A percentile compares a stretch with the other conserved stretches of the same genome.
These are phyloP conservation scores for Naematelia encephala DNA, from an alignment of 768 basidiomycete genomes.

Conservation along the genomic window DNA sequence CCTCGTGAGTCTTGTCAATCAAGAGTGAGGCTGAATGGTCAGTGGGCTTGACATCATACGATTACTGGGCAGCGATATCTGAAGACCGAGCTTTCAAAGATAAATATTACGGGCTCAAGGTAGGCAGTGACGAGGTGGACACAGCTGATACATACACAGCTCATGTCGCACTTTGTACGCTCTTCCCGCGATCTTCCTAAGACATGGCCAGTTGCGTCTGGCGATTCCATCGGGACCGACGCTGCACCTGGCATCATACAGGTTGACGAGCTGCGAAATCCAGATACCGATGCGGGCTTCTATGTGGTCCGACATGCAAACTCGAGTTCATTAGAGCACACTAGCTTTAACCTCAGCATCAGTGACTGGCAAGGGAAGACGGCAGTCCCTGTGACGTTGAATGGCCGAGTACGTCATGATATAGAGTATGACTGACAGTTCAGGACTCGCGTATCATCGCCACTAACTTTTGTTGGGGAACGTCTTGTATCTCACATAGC, in stretches of 20 bases:
- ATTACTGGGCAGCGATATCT: slow-evolving; percentile 62
- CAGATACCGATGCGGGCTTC: slow-evolving; percentile 64
- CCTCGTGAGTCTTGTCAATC: slow-evolving; percentile 54
- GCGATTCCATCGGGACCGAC: slow-evolving; percentile 59
- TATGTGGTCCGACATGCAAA: slow-evolving; percentile 67
- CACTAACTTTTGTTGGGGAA: slow-evolving; percentile 71
- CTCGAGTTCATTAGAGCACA: slow-evolving; percentile 58
- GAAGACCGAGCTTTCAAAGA: slow-evolving; percentile 64
- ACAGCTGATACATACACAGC: slow-evolving; percentile 17
- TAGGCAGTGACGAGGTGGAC: neutral
- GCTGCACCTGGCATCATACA: slow-evolving; percentile 56
- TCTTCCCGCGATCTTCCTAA: slow-evolving; percentile 75
- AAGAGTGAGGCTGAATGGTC: neutral
- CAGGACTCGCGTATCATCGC: slow-evolving; percentile 52
- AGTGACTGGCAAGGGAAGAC: slow-evolving; percentile 51
- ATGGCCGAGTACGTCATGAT: slow-evolving; percentile 5
- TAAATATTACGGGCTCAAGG: slow-evolving; percentile 74
- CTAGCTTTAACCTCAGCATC: slow-evolving; percentile 62
- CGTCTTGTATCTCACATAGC: slow-evolving; percentile 62
- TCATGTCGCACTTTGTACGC: slow-evolving; percentile 72
- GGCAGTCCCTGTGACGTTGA: neutral
- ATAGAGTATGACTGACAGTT: neutral
- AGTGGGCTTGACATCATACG: slow-evolving; percentile 66
- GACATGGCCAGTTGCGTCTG: slow-evolving; percentile 58
- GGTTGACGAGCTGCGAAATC: slow-evolving; percentile 65